Percentiles rank a stretch among this genome's conserved stretches.
Evolutionary conservation across 164 flowering plant genomes (phyloP).

Genomic region (Cinnamomum micranthum): DNA sequence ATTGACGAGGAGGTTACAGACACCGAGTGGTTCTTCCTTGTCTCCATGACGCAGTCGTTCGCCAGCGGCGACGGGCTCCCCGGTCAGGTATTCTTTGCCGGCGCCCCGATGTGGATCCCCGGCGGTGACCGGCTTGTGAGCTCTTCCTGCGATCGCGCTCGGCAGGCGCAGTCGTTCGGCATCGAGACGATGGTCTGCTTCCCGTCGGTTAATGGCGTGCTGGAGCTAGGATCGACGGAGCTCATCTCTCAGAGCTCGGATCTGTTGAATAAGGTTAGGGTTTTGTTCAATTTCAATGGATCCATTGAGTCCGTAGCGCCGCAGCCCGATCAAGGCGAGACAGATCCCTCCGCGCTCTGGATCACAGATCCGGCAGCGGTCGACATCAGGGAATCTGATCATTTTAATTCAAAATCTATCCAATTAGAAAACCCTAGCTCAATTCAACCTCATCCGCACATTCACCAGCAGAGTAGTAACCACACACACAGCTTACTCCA

Average conservation of each 20-base stretch:
- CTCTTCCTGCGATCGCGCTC: slow-evolving; percentile 64
- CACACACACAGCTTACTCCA: slow-evolving; percentile 36
- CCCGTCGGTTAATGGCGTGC: slow-evolving; percentile 72
- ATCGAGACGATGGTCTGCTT: slow-evolving; percentile 79
- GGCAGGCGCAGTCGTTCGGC: slow-evolving; percentile 67
- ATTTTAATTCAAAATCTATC: slow-evolving; percentile 22
- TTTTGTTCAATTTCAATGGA: slow-evolving; percentile 52
- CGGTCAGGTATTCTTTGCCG: slow-evolving; percentile 55
- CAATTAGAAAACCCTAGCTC: slow-evolving; percentile 39
- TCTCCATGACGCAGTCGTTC: slow-evolving; percentile 86
- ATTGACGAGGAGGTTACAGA: slow-evolving; percentile 90
- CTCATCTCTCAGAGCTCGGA: slow-evolving; percentile 55
- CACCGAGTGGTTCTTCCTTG: slow-evolving; percentile 89
- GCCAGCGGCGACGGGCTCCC: slow-evolving; percentile 60
- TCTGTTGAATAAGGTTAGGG: slow-evolving; percentile 70
- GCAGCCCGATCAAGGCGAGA: slow-evolving; percentile 42
- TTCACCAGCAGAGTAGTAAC: slow-evolving; percentile 18
- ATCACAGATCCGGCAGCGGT: slow-evolving; percentile 48
- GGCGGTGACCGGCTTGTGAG: slow-evolving; percentile 49
- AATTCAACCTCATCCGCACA: neutral
- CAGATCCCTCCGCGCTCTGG: slow-evolving; percentile 71
- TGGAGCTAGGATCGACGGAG: slow-evolving; percentile 84
- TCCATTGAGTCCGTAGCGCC: neutral
- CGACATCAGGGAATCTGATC: slow-evolving; percentile 29
- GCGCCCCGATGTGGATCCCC: slow-evolving; percentile 56